Evolutionary conservation across 768 basidiomycete species (phyloP), one percentile per base, ranked within the genome.

Genomic region (Crassisporium funariophilum): DNA sequence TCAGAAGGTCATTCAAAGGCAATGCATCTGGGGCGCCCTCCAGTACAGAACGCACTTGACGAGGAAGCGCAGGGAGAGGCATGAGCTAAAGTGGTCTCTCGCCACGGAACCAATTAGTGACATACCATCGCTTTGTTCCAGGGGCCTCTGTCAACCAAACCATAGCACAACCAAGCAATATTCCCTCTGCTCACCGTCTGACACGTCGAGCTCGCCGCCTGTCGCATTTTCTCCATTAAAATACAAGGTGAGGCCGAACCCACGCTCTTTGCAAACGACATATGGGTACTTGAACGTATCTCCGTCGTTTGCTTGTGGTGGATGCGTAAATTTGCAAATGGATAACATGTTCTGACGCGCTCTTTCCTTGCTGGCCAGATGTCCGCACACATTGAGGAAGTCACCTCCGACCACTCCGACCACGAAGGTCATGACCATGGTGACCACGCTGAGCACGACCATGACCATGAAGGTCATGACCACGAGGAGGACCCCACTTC

Each of bases 401-500:
- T 91, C 55, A 63, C 66, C 53, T 91, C 89, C 48, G 89, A 91
- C 74, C 85, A 88, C 70, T 86, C 85, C 54, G 84, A 82, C 57
- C 81, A 84, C 53, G 82, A 82, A 27, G 72, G 72, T 53, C 68
- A 77, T 46, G 71, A n/a, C n/a, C n/a, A n/a, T n/a, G n/a, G n/a
- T n/a, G n/a, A 78, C 63, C 73, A 80, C 54, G 78, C 82, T 44
- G 88, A 90, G 72, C 85, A 88, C 67, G 83, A 81, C 55, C 81
- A 84, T 51, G 82, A 82, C 15, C 68, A 76, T 46, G 72, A 62
- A n/a, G n/a, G n/a, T 4, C 59, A 62, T 23, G 63, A 78, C 41
- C 78, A 82, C 52, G 86, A 91, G 51, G 88, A 91, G 65, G 91
- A 91, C 57, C 91, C 89, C 39, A 88, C 86, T 47, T 90, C 88